phyloP scores from a whole-genome alignment of 352 stramenopile species.

The Blastocystis sp. region DNA sequence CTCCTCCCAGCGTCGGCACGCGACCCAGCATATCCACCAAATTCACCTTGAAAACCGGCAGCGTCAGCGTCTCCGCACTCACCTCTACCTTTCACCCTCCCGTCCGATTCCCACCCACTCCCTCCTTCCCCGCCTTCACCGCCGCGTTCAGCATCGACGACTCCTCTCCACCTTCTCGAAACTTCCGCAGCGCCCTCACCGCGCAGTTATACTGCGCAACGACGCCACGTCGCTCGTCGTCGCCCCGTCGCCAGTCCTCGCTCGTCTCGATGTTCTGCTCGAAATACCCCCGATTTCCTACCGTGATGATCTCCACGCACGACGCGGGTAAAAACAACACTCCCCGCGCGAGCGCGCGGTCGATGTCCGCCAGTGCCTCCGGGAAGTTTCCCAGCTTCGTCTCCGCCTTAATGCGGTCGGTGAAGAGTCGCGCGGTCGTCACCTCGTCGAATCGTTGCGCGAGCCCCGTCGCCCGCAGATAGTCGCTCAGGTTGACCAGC shows the following conservation, averaged over 20 bases:
- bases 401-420: slow-evolving; percentile 11
- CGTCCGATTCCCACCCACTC: background rate
- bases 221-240: background rate
- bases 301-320: background rate
- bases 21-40: background rate
- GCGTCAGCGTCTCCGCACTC: background rate
- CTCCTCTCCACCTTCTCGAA: background rate
- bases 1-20: background rate
- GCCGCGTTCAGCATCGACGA: background rate
- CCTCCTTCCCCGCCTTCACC: background rate
- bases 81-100: background rate
- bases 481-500: background rate
- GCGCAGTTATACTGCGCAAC: background rate
- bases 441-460: background rate
- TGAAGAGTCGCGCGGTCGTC: background rate
- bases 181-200: background rate
- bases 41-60: slow-evolving; percentile 10
- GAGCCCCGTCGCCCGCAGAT: background rate
- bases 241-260: background rate
- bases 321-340: background rate
- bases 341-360: background rate
- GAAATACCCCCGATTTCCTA: background rate
- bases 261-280: slow-evolving; percentile 10
- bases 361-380: background rate
- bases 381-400: background rate